phyloP scores from a whole-genome alignment of 371 early-diverging fungal species.

The Mortierella sp. region DNA sequence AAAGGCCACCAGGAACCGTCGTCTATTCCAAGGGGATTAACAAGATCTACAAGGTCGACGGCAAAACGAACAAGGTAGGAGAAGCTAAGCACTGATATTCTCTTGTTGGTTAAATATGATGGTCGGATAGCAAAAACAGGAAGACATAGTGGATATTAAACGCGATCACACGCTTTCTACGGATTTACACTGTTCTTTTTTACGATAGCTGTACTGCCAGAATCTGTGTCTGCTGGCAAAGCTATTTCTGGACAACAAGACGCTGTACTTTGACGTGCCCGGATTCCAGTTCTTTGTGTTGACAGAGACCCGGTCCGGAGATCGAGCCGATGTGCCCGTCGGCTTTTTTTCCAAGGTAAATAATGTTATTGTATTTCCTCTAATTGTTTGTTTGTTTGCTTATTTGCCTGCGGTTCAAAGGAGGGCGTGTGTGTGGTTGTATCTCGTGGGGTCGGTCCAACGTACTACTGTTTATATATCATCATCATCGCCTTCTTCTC shows the following conservation, averaged over 20 bases:
- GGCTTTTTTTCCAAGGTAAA: slow-evolving; percentile 80
- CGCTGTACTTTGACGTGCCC: slow-evolving; percentile 98
- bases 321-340: slow-evolving; percentile 65
- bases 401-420: background rate
- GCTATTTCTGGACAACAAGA: slow-evolving; percentile 98
- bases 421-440: background rate
- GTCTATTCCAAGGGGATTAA: slow-evolving; percentile 86
- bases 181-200: background rate
- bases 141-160: background rate
- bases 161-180: background rate
- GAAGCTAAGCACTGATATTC: no score
- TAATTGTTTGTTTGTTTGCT: slow-evolving; percentile 7
- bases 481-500: background rate
- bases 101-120: no score
- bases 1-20: slow-evolving; percentile 89
- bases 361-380: no score
- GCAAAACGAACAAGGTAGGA: slow-evolving; percentile 82
- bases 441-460: background rate
- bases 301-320: slow-evolving; percentile 71
- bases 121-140: background rate
- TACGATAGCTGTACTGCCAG: slow-evolving; percentile 88
- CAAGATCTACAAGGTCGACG: slow-evolving; percentile 94
- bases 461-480: background rate
- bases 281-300: slow-evolving; percentile 98
- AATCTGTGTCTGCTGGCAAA: slow-evolving; percentile 96